phyloP scores from a whole-genome alignment of 441 rosid genomes.

The Euphorbia corollata region DNA sequence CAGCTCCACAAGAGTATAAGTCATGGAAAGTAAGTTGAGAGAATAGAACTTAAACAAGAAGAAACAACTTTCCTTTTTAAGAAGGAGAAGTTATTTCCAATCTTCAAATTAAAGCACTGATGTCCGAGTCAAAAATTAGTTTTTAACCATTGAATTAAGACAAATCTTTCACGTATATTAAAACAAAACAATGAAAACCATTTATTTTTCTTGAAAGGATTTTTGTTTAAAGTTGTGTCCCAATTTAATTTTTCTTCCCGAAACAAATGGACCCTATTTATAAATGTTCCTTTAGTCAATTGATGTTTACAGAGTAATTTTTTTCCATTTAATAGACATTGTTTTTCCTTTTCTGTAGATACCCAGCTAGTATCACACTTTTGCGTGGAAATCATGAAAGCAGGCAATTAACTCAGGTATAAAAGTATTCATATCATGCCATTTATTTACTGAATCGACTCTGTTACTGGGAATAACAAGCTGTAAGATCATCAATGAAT shows the following conservation, averaged over 20 bases:
- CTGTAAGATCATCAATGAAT: not conserved
- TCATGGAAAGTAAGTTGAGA: too few species aligned
- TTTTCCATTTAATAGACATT: not conserved
- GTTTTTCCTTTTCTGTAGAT: slow-evolving; percentile 37
- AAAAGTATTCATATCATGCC: not conserved
- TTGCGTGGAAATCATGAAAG: slow-evolving; percentile 99
- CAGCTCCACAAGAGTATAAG: too few species aligned
- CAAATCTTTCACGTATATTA: not conserved
- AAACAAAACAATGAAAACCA: not conserved
- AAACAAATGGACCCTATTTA: too few species aligned
- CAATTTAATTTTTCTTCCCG: too few species aligned
- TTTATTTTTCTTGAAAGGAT: not conserved
- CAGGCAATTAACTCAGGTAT: slow-evolving; percentile 96
- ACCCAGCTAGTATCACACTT: slow-evolving; percentile 95
- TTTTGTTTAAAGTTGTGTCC: too few species aligned
- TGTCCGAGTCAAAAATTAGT: not conserved
- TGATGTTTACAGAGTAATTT: not conserved
- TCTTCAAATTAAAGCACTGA: too few species aligned
- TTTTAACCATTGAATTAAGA: not conserved
- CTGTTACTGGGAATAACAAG: not conserved
- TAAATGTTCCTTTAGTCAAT: too few species aligned
- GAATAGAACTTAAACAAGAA: too few species aligned
- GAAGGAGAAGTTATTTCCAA: too few species aligned
- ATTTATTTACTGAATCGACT: slow-evolving; percentile 8
- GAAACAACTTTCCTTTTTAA: too few species aligned